A percentile compares a stretch with the other conserved stretches of the same genome.
Conservation (phyloP, 1,284 basidiomycete genomes). For the Meripilus lineatus region DNA sequence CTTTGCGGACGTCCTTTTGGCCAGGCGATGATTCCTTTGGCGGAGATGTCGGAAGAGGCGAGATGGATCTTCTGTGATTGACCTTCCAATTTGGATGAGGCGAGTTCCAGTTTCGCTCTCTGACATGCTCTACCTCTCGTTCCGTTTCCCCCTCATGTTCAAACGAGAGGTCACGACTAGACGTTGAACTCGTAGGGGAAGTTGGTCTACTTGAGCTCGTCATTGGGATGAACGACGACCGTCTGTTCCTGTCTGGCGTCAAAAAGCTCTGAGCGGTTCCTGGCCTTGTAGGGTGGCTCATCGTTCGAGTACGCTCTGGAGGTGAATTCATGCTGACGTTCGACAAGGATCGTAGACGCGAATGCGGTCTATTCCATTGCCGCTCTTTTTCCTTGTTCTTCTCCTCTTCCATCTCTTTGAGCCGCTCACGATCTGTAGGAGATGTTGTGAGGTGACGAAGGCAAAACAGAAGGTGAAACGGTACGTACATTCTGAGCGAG, state of each 20-base stretch:
- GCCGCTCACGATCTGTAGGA: constrained; percentile 38
- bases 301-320: constrained; percentile 21
- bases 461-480: background rate
- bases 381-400: constrained; percentile 42
- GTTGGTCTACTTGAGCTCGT: constrained; percentile 15
- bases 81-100: constrained; percentile 46
- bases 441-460: constrained; percentile 3
- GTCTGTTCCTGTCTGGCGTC: constrained; percentile 16
- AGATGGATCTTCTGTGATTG: constrained; percentile 14
- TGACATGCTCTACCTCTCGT: constrained; percentile 34
- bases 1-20: too few relatives aligned
- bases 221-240: constrained; percentile 17
- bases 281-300: constrained; percentile 22
- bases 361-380: constrained; percentile 49
- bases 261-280: constrained; percentile 21
- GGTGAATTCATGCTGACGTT: constrained; percentile 20
- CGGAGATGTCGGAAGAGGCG: constrained; percentile 17
- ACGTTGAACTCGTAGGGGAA: constrained; percentile 19
- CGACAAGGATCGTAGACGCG: constrained; percentile 24
- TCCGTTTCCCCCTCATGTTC: constrained; percentile 27
- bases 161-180: constrained; percentile 13
- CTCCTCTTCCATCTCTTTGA: constrained; percentile 37
- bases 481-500: constrained; percentile 42
- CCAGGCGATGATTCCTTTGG: constrained; percentile 4
- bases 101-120: constrained; percentile 58